Conservation (phyloP, 768 basidiomycete genomes). For the Paxillus involutus region DNA sequence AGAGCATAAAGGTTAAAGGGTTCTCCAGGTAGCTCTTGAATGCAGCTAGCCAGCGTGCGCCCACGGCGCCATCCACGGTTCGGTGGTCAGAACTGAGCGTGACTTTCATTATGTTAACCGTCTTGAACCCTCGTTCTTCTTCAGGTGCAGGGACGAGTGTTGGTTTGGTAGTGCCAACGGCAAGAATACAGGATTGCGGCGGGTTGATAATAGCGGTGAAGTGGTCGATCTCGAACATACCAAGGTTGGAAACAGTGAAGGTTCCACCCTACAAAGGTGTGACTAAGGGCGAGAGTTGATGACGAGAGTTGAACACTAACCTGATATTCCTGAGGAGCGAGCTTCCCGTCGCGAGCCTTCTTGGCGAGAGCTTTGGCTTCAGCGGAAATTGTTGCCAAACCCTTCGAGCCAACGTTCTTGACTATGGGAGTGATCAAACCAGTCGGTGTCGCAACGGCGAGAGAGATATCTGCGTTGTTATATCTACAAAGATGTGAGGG, state of each 20-base stretch:
- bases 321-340: constrained; percentile 95
- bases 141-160: constrained; percentile 85
- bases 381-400: constrained; percentile 87
- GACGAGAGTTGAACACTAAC: constrained; percentile 34
- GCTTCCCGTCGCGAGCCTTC: constrained; percentile 96
- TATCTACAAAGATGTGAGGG: constrained; percentile 50
- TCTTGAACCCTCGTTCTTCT: constrained; percentile 94
- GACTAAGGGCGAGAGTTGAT: neutral
- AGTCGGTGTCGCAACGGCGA: constrained; percentile 94
- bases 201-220: constrained; percentile 99
- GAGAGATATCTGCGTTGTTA: constrained; percentile 94
- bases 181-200: constrained; percentile 97
- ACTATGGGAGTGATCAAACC: constrained; percentile 98
- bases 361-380: constrained; percentile 91
- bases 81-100: constrained; percentile 95
- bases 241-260: constrained; percentile 98
- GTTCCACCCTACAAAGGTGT: constrained; percentile 73
- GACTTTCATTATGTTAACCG: constrained; percentile 88
- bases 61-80: constrained; percentile 94
- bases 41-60: constrained; percentile 86
- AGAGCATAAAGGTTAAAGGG: constrained; percentile 95
- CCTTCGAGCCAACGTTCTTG: constrained; percentile 90
- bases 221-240: constrained; percentile 94
- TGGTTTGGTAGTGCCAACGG: constrained; percentile 86
- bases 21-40: constrained; percentile 98